Percentiles rank a stretch among this genome's conserved stretches.
Conservation (phyloP, 352 stramenopile genomes). For the Pythium volutum region DNA sequence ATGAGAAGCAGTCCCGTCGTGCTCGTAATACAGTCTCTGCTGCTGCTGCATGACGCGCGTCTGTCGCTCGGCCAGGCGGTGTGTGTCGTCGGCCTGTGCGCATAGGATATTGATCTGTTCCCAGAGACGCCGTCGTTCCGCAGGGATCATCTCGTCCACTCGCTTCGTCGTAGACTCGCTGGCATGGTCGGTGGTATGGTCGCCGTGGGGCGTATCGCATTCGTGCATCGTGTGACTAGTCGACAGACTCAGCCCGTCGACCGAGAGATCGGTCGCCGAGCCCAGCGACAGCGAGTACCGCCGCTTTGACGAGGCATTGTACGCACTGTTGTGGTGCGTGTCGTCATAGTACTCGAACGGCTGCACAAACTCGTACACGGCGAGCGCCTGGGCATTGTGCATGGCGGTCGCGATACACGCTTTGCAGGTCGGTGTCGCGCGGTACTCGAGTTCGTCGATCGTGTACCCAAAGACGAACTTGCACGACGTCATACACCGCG, state of each 20-base stretch:
- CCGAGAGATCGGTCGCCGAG: too few species aligned
- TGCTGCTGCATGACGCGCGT: too few species aligned
- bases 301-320: background rate
- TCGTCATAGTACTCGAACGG: constrained; percentile 3
- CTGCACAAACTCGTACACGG: constrained; percentile 18
- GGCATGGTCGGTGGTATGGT: too few species aligned
- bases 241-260: background rate
- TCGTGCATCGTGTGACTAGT: too few species aligned
- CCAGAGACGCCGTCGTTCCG: background rate
- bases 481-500: constrained; percentile 3
- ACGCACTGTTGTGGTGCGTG: background rate
- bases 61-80: too few species aligned
- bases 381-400: background rate
- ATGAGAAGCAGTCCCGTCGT: too few species aligned
- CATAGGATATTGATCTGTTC: constrained; percentile 14
- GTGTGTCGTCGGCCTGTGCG: constrained; percentile 5
- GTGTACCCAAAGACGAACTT: constrained; percentile 8
- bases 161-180: too few species aligned
- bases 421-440: constrained; percentile 1
- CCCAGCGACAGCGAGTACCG: too few species aligned
- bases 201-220: too few species aligned
- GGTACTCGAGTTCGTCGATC: background rate
- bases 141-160: background rate
- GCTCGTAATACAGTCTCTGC: too few species aligned
- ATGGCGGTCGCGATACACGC: constrained; percentile 11